These are phyloP conservation scores for Phytophthora nicotianae DNA, from an alignment of 352 stramenopile genomes.

Conservation along the genomic window DNA sequence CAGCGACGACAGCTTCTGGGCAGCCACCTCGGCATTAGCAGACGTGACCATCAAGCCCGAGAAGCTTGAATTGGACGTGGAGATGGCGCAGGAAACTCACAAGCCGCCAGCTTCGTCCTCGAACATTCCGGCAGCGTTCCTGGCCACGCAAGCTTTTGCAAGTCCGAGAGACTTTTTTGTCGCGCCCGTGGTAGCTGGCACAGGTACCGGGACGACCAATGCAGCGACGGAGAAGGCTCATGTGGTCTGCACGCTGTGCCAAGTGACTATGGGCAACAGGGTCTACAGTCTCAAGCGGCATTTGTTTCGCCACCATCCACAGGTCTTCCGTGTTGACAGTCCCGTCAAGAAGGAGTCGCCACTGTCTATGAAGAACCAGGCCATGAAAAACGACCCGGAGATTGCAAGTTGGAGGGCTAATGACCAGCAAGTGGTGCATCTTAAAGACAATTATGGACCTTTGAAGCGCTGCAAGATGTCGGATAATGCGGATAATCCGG, in stretches of 20 bases:
- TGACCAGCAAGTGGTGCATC: constrained; percentile 24
- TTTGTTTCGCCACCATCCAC: constrained; percentile 48
- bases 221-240: constrained; percentile 28
- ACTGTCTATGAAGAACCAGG: constrained; percentile 14
- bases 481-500: constrained; percentile 9
- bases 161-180: constrained; percentile 59
- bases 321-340: constrained; percentile 48
- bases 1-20: constrained; percentile 33
- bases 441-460: constrained; percentile 23
- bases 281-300: constrained; percentile 58
- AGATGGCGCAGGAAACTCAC: constrained; percentile 7
- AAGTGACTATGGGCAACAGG: constrained; percentile 49
- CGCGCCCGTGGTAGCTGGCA: constrained; percentile 3
- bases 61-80: constrained; percentile 21
- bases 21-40: constrained; percentile 26
- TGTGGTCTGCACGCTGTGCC: constrained; percentile 54
- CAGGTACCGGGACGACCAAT: constrained; percentile 2
- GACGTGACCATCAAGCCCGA: constrained; percentile 38
- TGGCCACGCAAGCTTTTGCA: constrained; percentile 48
- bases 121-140: constrained; percentile 50
- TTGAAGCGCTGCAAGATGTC: constrained; percentile 33
- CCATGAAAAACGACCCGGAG: constrained; percentile 25
- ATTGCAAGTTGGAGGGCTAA: constrained; percentile 10
- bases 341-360: constrained; percentile 18
- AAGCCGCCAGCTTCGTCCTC: constrained; percentile 17